These are phyloP conservation scores for Cubamyces sp. DNA, from an alignment of 768 basidiomycete genomes.

Conservation along the genomic window DNA sequence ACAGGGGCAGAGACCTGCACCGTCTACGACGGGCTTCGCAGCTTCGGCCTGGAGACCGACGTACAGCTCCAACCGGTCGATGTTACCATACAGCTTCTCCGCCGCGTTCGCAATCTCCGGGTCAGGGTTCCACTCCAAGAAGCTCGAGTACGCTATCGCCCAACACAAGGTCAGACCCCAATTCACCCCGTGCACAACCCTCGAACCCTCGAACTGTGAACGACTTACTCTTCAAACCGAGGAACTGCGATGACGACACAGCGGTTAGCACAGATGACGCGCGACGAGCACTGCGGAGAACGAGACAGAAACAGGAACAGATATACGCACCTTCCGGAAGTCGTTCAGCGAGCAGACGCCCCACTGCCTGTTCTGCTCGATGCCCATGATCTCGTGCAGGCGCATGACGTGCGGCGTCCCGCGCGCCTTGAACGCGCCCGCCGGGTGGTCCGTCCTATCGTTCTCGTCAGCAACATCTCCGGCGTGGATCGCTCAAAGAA, in stretches of 20 bases:
- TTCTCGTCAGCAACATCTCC: background rate
- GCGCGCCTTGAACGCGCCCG: constrained; percentile 74
- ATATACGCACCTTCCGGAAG: constrained; percentile 61
- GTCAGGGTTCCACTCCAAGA: constrained; percentile 83
- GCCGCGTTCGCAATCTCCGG: constrained; percentile 70
- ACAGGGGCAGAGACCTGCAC: constrained; percentile 87
- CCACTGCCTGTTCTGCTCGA: constrained; percentile 76
- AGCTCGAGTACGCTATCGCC: constrained; percentile 60
- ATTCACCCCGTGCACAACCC: no score
- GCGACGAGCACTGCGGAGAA: background rate
- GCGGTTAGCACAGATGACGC: background rate
- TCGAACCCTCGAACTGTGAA: no score
- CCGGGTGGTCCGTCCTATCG: constrained; percentile 70
- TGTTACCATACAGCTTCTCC: constrained; percentile 76
- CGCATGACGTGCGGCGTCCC: constrained; percentile 74
- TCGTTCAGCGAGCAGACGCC: constrained; percentile 85
- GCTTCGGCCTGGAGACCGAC: constrained; percentile 82
- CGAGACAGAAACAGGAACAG: no score
- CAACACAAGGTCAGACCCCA: no score
- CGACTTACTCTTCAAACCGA: constrained; percentile 74
- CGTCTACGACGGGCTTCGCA: constrained; percentile 71
- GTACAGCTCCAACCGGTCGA: constrained; percentile 80
- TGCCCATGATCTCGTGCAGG: constrained; percentile 84
- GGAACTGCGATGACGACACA: constrained; percentile 47
- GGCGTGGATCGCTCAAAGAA: background rate